Evolutionary conservation across 805 yeast species (phyloP).

Genomic region (Wickerhamiella alocasiicola): DNA sequence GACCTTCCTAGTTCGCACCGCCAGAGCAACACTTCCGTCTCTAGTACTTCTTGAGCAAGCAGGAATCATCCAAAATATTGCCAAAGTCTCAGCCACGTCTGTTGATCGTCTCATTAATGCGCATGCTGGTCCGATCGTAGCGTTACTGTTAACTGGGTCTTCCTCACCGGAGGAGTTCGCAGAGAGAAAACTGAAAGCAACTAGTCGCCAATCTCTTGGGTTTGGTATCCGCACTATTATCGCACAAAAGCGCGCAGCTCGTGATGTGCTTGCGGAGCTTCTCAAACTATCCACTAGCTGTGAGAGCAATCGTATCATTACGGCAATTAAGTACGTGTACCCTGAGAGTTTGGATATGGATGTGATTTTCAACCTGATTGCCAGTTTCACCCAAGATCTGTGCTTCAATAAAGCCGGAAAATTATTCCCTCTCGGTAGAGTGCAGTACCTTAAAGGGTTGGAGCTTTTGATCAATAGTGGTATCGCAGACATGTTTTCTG

Average conservation of each 20-base stretch:
- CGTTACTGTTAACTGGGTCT: slow-evolving; percentile 1
- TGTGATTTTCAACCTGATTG: slow-evolving; percentile 32
- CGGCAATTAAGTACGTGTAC: not conserved
- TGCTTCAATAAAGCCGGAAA: slow-evolving; percentile 54
- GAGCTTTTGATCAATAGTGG: slow-evolving; percentile 48
- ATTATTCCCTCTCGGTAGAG: slow-evolving; percentile 59
- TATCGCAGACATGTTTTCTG: slow-evolving; percentile 45
- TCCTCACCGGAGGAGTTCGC: slow-evolving; percentile 2
- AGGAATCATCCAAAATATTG: slow-evolving; percentile 51
- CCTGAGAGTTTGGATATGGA: slow-evolving; percentile 2
- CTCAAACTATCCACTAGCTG: slow-evolving; percentile 27
- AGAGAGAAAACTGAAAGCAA: slow-evolving; percentile 1
- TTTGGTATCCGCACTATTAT: slow-evolving; percentile 39
- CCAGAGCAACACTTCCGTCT: slow-evolving; percentile 63
- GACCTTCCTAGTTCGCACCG: slow-evolving; percentile 56
- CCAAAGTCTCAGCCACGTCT: slow-evolving; percentile 25
- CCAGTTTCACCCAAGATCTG: slow-evolving; percentile 60
- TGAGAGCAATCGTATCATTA: not conserved
- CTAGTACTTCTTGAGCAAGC: slow-evolving; percentile 53
- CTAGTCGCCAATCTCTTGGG: not conserved
- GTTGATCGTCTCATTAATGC: not conserved
- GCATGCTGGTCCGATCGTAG: slow-evolving; percentile 5
- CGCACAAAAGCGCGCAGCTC: slow-evolving; percentile 25
- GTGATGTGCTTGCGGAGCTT: slow-evolving; percentile 25
- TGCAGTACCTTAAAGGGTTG: slow-evolving; percentile 61